These are phyloP conservation scores for Fereydounia khargensis DNA, from an alignment of 1,284 basidiomycete genomes.

Conservation along the genomic window DNA sequence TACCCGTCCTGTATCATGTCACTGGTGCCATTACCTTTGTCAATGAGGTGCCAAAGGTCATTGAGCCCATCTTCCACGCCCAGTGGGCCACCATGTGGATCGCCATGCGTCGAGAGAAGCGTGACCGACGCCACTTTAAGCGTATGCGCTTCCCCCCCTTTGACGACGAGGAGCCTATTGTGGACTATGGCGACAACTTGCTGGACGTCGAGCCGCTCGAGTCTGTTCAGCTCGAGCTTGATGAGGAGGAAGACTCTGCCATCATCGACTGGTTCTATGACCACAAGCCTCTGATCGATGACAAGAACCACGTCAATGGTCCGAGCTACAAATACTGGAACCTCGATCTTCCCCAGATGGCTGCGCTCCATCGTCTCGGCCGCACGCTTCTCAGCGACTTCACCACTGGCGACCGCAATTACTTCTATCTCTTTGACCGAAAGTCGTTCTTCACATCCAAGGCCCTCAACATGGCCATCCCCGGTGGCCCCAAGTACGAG, in stretches of 20 bases:
- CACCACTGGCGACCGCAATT: conserved; percentile 77
- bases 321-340: conserved; percentile 91
- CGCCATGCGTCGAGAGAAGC: conserved; percentile 97
- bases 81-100: conserved; percentile 99
- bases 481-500: conserved; percentile 91
- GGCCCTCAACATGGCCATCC: conserved; percentile 91
- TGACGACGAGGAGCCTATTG: conserved; percentile 86
- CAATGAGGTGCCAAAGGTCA: conserved; percentile 93
- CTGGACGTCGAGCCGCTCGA: conserved; percentile 97
- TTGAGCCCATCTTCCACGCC: conserved; percentile 96
- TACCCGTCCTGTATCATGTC: conserved; percentile 65
- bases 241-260: conserved; percentile 87
- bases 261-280: conserved; percentile 99
- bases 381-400: conserved; percentile 89
- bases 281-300: conserved; percentile 87
- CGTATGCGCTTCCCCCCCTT: conserved; percentile 99
- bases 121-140: conserved; percentile 98
- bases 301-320: conserved; percentile 75
- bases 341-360: conserved; percentile 88
- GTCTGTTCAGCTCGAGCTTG: conserved; percentile 94
- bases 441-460: conserved; percentile 98
- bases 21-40: conserved; percentile 99
- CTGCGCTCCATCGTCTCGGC: conserved; percentile 92
- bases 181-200: conserved; percentile 75
- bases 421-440: conserved; percentile 87